A percentile compares a stretch with the other conserved stretches of the same genome.
Conservation (phyloP, 164 flowering plant genomes). For the Magnolia kwangsiensis region DNA sequence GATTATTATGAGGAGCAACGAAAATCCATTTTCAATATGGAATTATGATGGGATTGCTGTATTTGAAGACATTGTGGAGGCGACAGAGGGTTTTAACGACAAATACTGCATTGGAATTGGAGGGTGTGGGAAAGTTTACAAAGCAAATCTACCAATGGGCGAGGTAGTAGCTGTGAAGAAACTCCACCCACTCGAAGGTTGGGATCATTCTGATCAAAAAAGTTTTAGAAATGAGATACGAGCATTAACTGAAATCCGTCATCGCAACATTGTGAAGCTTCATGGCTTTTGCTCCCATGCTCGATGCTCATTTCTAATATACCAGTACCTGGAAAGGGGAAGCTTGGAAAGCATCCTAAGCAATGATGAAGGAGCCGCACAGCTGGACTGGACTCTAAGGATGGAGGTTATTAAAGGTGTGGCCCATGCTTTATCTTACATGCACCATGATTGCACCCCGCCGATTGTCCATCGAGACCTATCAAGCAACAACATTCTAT, state of each 20-base stretch:
- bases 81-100: conserved; percentile 17
- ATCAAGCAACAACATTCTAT: conserved; percentile 46
- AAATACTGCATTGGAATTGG: conserved; percentile 20
- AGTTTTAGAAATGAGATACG: conserved; percentile 57
- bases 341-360: conserved; percentile 42
- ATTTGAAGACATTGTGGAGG: conserved; percentile 6
- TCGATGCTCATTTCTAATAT: conserved; percentile 46
- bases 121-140: conserved; percentile 23
- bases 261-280: conserved; percentile 63
- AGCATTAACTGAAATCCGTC: conserved; percentile 46
- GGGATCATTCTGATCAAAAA: conserved; percentile 9
- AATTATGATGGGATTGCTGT: neutral
- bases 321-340: conserved; percentile 57
- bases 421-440: conserved; percentile 66
- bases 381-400: conserved; percentile 46
- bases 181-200: conserved; percentile 30
- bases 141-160: conserved; percentile 13
- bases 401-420: conserved; percentile 52
- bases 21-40: neutral
- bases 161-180: conserved; percentile 19
- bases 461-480: conserved; percentile 65
- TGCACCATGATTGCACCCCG: conserved; percentile 66
- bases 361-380: conserved; percentile 14
- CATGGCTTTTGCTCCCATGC: conserved; percentile 48
- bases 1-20: neutral